A percentile compares a stretch with the other conserved stretches of the same genome.
Conservation (phyloP, 768 basidiomycete genomes). For the Tulasnella sp. region DNA sequence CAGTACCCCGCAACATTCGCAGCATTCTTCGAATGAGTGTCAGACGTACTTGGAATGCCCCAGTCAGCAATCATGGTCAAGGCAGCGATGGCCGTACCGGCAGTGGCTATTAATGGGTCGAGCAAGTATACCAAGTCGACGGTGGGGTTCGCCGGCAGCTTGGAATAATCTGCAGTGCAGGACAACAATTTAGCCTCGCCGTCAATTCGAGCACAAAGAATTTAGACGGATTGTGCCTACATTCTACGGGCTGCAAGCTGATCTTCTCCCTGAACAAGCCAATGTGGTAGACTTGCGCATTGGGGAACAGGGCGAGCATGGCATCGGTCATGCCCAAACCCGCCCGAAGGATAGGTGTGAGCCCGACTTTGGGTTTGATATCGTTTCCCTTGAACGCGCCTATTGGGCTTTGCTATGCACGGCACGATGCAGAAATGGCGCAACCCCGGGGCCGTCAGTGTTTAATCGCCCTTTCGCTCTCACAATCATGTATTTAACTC, state of each 20-base stretch:
- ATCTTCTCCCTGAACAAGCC: slow-evolving; percentile 85
- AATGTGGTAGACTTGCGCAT: slow-evolving; percentile 81
- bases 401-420: slow-evolving; percentile 63
- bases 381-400: slow-evolving; percentile 65
- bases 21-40: not conserved
- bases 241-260: slow-evolving; percentile 84
- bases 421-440: slow-evolving; percentile 2
- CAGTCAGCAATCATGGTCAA: slow-evolving; percentile 77
- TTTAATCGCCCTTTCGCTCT: not conserved
- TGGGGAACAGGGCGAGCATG: slow-evolving; percentile 77
- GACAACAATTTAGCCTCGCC: not conserved
- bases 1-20: not conserved
- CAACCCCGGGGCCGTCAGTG: slow-evolving; percentile 3
- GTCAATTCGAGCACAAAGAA: not conserved
- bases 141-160: slow-evolving; percentile 65
- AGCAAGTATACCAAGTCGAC: slow-evolving; percentile 81
- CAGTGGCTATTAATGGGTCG: slow-evolving; percentile 91
- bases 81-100: slow-evolving; percentile 85
- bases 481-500: slow-evolving; percentile 28
- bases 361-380: slow-evolving; percentile 70
- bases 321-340: slow-evolving; percentile 92
- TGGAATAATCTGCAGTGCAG: slow-evolving; percentile 68
- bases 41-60: slow-evolving; percentile 57
- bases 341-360: slow-evolving; percentile 88
- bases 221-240: slow-evolving; percentile 34